Conservation (phyloP, 2,329 filamentous ascomycete species). For the Lasiodiplodia hormozganensis region DNA sequence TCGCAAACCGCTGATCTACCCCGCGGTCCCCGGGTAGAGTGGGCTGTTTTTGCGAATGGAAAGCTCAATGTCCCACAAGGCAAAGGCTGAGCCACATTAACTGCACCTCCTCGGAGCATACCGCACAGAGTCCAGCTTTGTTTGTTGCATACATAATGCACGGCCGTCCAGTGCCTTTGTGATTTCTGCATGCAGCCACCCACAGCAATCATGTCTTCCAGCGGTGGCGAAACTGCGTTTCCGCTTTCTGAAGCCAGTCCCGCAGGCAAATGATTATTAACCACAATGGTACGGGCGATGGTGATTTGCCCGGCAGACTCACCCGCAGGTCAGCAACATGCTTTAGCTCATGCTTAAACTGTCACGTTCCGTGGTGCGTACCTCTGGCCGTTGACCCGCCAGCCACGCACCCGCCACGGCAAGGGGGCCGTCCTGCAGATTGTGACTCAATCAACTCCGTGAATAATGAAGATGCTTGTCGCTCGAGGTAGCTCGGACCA, state of each 20-base stretch:
- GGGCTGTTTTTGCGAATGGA: not conserved
- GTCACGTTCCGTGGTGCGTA: not conserved
- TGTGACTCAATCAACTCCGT: not conserved
- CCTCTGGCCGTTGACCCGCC: slow-evolving; percentile 14
- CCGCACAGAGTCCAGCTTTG: not conserved
- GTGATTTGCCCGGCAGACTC: not conserved
- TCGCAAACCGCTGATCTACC: not conserved
- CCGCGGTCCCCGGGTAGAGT: not conserved
- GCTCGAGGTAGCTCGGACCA: not conserved
- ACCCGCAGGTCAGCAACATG: not conserved
- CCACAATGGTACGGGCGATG: not conserved
- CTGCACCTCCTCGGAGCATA: not conserved
- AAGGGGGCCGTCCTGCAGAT: not conserved
- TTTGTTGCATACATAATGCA: not conserved
- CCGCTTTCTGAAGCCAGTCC: not conserved
- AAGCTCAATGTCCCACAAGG: not conserved
- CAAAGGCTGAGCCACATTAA: not conserved
- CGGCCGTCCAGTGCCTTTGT: not conserved
- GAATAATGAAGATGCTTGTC: not conserved
- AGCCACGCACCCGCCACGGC: not conserved
- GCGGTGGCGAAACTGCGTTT: not conserved
- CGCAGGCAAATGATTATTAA: not conserved
- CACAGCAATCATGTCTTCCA: not conserved
- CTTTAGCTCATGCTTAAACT: not conserved
- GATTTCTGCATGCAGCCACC: not conserved